Percentiles rank a stretch among this genome's conserved stretches.
These are phyloP conservation scores for Raphanus raphanistrum DNA, from an alignment of 345 rosid genomes.

Conservation along the genomic window DNA sequence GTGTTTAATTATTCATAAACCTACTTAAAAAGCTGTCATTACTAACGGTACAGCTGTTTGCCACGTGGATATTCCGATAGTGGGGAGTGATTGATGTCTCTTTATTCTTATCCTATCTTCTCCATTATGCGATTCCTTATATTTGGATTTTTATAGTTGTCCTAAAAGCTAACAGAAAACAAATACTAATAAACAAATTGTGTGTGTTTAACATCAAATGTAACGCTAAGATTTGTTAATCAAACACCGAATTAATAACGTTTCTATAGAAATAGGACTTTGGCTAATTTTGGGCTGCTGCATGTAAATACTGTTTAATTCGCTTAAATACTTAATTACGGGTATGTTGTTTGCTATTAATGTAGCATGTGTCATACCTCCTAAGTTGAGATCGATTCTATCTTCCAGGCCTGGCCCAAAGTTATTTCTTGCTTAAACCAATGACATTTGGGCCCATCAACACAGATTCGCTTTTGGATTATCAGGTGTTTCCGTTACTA, in stretches of 20 bases:
- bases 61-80: constrained; percentile 31
- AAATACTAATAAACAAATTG: background rate
- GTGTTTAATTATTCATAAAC: constrained; percentile 42
- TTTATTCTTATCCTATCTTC: constrained; percentile 26
- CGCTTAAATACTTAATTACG: constrained; percentile 1
- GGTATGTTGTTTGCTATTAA: constrained; percentile 1
- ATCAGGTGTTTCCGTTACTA: constrained; percentile 10
- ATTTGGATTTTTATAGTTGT: background rate
- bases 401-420: background rate
- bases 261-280: background rate
- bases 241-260: constrained; percentile 14
- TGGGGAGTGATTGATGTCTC: constrained; percentile 28
- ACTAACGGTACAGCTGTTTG: constrained; percentile 40
- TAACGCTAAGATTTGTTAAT: background rate
- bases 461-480: background rate
- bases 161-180: background rate
- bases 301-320: background rate
- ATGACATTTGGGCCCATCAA: background rate
- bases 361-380: background rate
- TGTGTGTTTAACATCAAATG: background rate
- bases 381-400: background rate
- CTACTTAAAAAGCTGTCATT: constrained; percentile 22
- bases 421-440: background rate
- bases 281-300: constrained; percentile 12
- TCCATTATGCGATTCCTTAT: constrained; percentile 3